Percentiles rank a stretch among this genome's conserved stretches.
Conservation (phyloP, 73 alveolate genomes). For the Symbiodinium natans region DNA sequence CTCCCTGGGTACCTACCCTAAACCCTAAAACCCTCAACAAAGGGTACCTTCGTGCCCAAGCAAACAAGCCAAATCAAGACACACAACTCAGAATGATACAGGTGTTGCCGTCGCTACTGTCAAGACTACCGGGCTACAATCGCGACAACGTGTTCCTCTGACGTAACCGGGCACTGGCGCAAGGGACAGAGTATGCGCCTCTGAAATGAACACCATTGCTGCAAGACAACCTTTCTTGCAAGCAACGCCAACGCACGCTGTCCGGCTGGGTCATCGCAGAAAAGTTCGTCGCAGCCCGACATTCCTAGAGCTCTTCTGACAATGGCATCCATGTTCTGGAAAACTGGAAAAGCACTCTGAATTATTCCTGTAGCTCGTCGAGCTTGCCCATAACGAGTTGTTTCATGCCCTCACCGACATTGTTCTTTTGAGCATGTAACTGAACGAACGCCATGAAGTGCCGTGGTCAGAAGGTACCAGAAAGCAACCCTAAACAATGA, state of each 20-base stretch:
- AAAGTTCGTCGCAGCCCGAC: not conserved
- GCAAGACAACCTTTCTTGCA: not conserved
- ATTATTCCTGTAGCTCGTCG: not conserved
- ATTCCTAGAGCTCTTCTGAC: not conserved
- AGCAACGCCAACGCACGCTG: not conserved
- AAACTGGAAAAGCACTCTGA: too few relatives aligned
- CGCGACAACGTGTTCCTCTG: too few relatives aligned
- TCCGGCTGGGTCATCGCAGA: not conserved
- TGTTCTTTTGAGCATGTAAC: not conserved
- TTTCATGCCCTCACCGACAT: not conserved
- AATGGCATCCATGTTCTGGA: not conserved
- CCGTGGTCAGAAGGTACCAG: not conserved
- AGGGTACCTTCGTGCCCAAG: not conserved
- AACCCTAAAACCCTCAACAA: too few relatives aligned
- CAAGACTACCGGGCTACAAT: too few relatives aligned
- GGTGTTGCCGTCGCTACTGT: too few relatives aligned
- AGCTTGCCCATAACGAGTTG: not conserved
- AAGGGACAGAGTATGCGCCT: not conserved
- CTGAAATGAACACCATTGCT: not conserved
- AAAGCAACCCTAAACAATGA: too few relatives aligned
- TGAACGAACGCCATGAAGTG: slow-evolving; percentile 28
- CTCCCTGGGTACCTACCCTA: too few relatives aligned
- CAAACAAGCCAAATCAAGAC: too few relatives aligned
- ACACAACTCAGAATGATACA: too few relatives aligned
- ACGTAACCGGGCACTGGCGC: not conserved